Evolutionary conservation across 2,329 filamentous ascomycete species (phyloP).

Genomic region (Ascochyta viciae-villosae): DNA sequence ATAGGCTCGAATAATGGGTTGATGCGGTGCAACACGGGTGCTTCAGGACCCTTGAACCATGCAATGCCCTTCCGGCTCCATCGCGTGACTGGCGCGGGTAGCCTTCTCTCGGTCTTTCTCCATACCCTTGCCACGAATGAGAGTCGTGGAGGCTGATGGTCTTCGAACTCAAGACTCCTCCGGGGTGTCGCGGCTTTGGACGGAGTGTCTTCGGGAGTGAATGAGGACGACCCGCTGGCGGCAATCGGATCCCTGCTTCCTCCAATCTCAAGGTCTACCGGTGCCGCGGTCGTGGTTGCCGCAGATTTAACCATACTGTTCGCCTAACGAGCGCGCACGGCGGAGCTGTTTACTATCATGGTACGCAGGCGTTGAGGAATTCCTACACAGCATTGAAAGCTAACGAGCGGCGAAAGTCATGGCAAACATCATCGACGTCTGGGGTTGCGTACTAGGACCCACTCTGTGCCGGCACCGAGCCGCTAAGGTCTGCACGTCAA

Average conservation of each 20-base stretch:
- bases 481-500: too few species aligned
- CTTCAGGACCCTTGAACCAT: constrained; percentile 57
- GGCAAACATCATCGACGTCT: constrained; percentile 15
- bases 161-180: constrained; percentile 3
- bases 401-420: constrained; percentile 1
- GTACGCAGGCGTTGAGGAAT: neutral
- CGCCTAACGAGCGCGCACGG: neutral
- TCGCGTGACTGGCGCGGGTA: constrained; percentile 26
- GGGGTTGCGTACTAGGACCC: constrained; percentile 8
- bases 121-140: neutral
- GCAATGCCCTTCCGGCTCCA: constrained; percentile 35
- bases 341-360: constrained; percentile 3
- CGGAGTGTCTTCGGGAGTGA: constrained; percentile 3
- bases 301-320: constrained; percentile 1
- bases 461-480: neutral
- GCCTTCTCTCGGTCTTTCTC: neutral
- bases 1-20: constrained; percentile 65
- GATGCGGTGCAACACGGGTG: constrained; percentile 53
- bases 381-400: neutral
- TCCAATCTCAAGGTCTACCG: constrained; percentile 12
- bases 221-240: constrained; percentile 7
- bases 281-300: constrained; percentile 9
- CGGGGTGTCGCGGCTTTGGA: constrained; percentile 11
- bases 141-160: neutral
- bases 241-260: constrained; percentile 8